Evolutionary conservation across 208 protist species (phyloP), one percentile per base, ranked within the genome.

Genomic region (Trichomonas tenax): DNA sequence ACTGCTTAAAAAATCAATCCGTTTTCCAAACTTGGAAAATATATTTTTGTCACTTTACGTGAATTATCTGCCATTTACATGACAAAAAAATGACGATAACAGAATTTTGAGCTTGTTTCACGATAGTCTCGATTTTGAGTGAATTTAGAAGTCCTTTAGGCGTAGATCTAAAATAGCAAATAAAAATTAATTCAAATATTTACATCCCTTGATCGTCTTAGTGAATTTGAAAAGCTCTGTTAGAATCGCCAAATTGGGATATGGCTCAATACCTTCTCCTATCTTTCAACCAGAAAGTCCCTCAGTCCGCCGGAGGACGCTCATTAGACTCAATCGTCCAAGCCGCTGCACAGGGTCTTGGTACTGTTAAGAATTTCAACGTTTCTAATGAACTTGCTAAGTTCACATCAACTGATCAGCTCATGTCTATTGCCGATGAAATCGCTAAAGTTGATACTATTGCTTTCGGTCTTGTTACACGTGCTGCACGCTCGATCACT

Each of bases 211-310:
- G 58, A 72, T 89, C 40, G 34, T n/a, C 38, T 46, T 89, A 51
- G 86, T 48, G 46, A 93, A 51, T 51, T 93, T 93, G 86, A 93
- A n/a, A 10, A 21, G 31, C 44, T 93, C 45, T 93, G 86, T 93
- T 93, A 89, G 31, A 89, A 58, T n/a, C 36, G 14, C 26, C 86
- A 51, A 48, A 38, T 23, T 93, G 14, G 11, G 8, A 23, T 34
- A 93, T 93, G 86, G 21, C 86, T 51, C 86, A 93, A 51, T 93
- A 93, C 86, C 44, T 93, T n/a, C 86, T 93, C n/a, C 17, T 93
- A 48, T 93, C 86, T 38, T 93, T 93, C 17, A 46, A 44, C 40
- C 34, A 46, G 10, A 26, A 89, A 89, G 14, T 89, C 17, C 82
- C 82, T n/a, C 15, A 31, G 31, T n/a, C 34, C 10, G 82, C 40